Base-by-base conservation (phyloP, 1,284 basidiomycete genomes). In the Puccinia horiana region DNA sequence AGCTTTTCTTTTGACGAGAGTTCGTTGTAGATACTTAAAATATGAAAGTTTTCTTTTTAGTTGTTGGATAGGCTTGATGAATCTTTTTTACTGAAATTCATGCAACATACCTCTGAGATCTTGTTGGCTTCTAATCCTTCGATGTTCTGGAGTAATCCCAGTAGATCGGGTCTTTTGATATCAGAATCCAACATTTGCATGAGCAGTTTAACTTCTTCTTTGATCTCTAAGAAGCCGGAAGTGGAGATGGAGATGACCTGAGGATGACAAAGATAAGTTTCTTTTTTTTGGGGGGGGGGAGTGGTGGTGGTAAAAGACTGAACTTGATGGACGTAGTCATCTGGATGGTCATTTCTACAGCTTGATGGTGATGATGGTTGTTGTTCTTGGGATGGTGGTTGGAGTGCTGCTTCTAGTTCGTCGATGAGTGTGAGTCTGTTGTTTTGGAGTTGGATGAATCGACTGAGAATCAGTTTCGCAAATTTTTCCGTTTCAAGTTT, bases 291-390 rank as follows among this genome's bases (percentile, higher is more conserved):
- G 29, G 35, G 14, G 61, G 14, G 61, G 29, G 14, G 29, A 65
- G 14, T 5, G 44, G 35, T 44, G n/a, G n/a, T n/a, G n/a, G n/a
- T n/a, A n/a, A n/a, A n/a, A 23, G 47, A 72, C 44, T 29, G 42
- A 44, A 72, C 73, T 42, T 75, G 73, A 40, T 75, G 47, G 16
- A 75, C 58, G 73, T 75, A 75, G n/a, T 75, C 73, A 20, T 74
- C 72, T 54, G 72, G 52, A 18, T 56, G 20, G 1, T 75, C 69
- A 44, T 47, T 11, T 52, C 29, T 47, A 20, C 69, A 72, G 54
- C 14, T 56, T 4, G 49, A 9, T 23, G 70, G 12, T 40, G 32
- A 35, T 37, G 29, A n/a, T 12, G 52, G n/a, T 26, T 42, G 20
- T n/a, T 20, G n/a, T 42, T 61, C 1, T n/a, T 35, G 9, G 69